Percentiles rank a stretch among this genome's conserved stretches.
Evolutionary conservation across 805 yeast genomes (phyloP).

Genomic region (fission yeast (Schizosaccharomyces pombe)): DNA sequence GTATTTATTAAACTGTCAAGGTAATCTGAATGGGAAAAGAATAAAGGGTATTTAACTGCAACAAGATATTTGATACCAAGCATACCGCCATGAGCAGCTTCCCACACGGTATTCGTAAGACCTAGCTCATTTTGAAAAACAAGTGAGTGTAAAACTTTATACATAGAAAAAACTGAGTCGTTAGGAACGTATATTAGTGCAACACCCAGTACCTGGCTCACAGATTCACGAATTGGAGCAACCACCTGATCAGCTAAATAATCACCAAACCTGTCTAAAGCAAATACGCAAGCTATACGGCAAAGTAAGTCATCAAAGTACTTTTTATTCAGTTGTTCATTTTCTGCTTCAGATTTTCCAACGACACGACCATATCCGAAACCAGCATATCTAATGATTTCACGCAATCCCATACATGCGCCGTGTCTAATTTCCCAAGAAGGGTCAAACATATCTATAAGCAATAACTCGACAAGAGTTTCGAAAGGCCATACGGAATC

Average conservation of each 20-base stretch:
- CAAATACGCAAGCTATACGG: constrained; percentile 61
- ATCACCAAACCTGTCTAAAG: constrained; percentile 88
- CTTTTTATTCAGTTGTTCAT: constrained; percentile 36
- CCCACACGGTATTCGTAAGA: constrained; percentile 50
- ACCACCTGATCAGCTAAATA: constrained; percentile 92
- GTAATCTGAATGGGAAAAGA: constrained; percentile 31
- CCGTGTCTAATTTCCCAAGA: constrained; percentile 94
- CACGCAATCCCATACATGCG: constrained; percentile 77
- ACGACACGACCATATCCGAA: constrained; percentile 60
- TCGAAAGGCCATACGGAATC: constrained; percentile 73
- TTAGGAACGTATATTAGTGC: constrained; percentile 49
- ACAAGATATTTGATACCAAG: constrained; percentile 80
- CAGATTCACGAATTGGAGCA: constrained; percentile 93
- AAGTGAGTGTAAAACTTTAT: constrained; percentile 38
- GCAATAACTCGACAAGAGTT: constrained; percentile 63
- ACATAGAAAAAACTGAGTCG: constrained; percentile 34
- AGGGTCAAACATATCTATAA: constrained; percentile 60
- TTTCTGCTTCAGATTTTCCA: constrained; percentile 37
- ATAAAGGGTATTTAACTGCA: constrained; percentile 61
- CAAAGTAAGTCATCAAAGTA: constrained; percentile 77
- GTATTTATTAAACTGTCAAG: constrained; percentile 54
- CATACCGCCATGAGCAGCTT: constrained; percentile 95
- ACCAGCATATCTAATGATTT: constrained; percentile 62
- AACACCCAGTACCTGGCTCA: constrained; percentile 86
- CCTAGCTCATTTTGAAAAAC: constrained; percentile 36